Evolutionary conservation across 208 protist genomes (phyloP).

Genomic region (Blastocrithidia nonstop): DNA sequence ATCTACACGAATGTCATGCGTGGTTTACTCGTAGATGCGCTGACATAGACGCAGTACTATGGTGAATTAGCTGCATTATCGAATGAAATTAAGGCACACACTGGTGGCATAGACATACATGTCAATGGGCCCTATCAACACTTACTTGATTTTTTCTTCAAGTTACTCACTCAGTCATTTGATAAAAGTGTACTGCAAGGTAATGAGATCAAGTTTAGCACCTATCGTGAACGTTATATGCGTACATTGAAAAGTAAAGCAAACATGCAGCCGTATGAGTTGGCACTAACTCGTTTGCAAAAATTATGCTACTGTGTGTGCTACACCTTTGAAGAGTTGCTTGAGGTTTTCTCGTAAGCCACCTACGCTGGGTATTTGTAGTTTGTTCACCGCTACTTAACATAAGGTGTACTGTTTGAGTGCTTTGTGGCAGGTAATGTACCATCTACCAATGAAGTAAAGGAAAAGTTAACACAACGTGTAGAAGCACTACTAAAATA

Average conservation of each 20-base stretch:
- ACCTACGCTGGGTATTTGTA: slow-evolving; percentile 28
- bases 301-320: slow-evolving; percentile 10
- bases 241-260: slow-evolving; percentile 12
- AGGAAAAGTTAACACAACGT: slow-evolving; percentile 6
- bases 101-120: slow-evolving; percentile 18
- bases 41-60: slow-evolving; percentile 49
- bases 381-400: slow-evolving; percentile 35
- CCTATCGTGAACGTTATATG: slow-evolving; percentile 18
- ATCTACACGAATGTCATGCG: slow-evolving; percentile 51
- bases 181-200: slow-evolving; percentile 7
- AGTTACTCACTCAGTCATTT: slow-evolving; percentile 15
- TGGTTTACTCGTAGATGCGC: slow-evolving; percentile 16
- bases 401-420: slow-evolving; percentile 33
- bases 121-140: slow-evolving; percentile 42
- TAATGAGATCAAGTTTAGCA: slow-evolving; percentile 22
- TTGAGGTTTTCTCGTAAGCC: slow-evolving; percentile 10
- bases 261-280: slow-evolving; percentile 27
- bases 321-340: slow-evolving; percentile 41
- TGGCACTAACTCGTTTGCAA: slow-evolving; percentile 9
- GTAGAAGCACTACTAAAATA: slow-evolving; percentile 15
- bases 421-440: slow-evolving; percentile 53
- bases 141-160: slow-evolving; percentile 26
- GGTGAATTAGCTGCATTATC: slow-evolving; percentile 38
- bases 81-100: slow-evolving; percentile 11
- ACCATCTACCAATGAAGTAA: slow-evolving; percentile 13